A percentile compares a stretch with the other conserved stretches of the same genome.
phyloP scores from a whole-genome alignment of 192 early-diverging fungal species.

The Umbelopsis ramanniana region DNA sequence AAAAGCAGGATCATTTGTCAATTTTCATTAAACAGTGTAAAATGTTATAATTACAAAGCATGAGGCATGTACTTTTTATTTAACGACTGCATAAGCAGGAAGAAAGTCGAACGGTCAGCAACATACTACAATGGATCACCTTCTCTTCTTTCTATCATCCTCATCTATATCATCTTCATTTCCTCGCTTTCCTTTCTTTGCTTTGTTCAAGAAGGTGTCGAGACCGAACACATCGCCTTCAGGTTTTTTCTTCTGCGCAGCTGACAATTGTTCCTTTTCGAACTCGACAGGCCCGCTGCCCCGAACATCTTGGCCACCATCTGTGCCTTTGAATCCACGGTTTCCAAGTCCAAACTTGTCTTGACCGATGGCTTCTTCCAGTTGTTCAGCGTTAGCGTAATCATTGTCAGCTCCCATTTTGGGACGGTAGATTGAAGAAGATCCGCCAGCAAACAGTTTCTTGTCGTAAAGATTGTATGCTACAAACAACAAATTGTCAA shows the following conservation, averaged over 20 bases:
- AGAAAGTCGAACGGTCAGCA: background rate
- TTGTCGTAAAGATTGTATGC: conserved; percentile 96
- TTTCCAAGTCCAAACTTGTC: conserved; percentile 66
- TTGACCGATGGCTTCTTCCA: conserved; percentile 70
- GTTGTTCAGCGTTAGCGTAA: conserved; percentile 66
- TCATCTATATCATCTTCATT: conserved; percentile 35
- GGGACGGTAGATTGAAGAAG: conserved; percentile 82
- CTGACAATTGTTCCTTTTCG: conserved; percentile 71
- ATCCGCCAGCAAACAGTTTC: conserved; percentile 80
- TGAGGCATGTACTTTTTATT: background rate
- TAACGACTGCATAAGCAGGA: too few relatives aligned
- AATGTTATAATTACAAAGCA: conserved; percentile 15
- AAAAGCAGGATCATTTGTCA: background rate
- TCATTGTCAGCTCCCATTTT: conserved; percentile 58
- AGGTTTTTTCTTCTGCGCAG: conserved; percentile 29
- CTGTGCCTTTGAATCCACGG: conserved; percentile 73
- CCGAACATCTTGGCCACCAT: conserved; percentile 55
- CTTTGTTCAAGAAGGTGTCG: conserved; percentile 80
- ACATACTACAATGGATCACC: background rate
- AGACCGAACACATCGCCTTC: conserved; percentile 90
- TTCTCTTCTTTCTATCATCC: conserved; percentile 31
- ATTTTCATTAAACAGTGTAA: background rate
- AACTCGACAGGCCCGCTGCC: conserved; percentile 91
- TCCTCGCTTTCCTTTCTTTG: conserved; percentile 63
- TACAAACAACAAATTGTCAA: conserved; percentile 17